Percentiles rank a stretch among this genome's conserved stretches.
These are phyloP conservation scores for Malus sieversii DNA, from an alignment of 306 rosid species.

Conservation along the genomic window DNA sequence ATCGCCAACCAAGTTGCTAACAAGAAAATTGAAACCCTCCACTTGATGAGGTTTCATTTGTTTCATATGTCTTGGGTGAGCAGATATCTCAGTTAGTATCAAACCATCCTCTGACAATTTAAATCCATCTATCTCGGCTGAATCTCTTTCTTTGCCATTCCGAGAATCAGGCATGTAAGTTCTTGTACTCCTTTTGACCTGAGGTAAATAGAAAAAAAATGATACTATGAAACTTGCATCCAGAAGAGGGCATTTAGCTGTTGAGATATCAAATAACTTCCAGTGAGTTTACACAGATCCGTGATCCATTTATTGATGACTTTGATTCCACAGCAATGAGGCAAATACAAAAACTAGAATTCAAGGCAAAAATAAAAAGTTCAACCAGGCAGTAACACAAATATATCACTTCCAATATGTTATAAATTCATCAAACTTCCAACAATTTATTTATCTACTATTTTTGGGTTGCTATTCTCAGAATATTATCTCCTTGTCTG, in stretches of 20 bases:
- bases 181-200: conserved; percentile 68
- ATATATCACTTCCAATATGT: neutral
- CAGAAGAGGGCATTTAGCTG: neutral
- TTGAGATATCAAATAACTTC: neutral
- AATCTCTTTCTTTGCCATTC: conserved; percentile 34
- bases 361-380: neutral
- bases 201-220: conserved; percentile 9
- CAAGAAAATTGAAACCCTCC: conserved; percentile 90
- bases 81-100: conserved; percentile 42
- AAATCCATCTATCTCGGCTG: conserved; percentile 39
- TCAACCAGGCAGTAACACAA: neutral
- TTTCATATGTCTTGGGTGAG: conserved; percentile 78
- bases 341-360: neutral
- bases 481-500: neutral
- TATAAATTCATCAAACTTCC: neutral
- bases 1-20: conserved; percentile 68
- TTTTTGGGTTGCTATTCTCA: neutral
- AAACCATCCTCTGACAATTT: conserved; percentile 43
- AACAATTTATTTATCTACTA: neutral
- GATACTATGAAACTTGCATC: neutral
- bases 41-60: conserved; percentile 90
- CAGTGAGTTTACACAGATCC: neutral
- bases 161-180: conserved; percentile 64
- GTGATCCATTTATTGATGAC: neutral
- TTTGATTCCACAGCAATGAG: neutral